phyloP scores from a whole-genome alignment of 116 monocot genomes.

The Posidonia oceanica region DNA sequence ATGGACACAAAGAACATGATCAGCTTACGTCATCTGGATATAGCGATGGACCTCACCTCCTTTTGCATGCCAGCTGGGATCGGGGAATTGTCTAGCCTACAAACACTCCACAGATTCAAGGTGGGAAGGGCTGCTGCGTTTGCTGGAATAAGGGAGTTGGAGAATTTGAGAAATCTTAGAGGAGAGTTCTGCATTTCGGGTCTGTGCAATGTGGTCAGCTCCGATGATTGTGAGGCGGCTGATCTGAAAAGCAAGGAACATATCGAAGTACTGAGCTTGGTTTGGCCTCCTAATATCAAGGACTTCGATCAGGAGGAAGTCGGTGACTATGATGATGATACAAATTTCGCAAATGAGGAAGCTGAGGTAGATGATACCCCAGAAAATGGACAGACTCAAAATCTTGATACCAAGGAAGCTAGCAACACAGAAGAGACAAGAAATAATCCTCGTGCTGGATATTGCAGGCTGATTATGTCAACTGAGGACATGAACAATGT shows the following conservation, averaged over 20 bases:
- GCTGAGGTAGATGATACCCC: background rate
- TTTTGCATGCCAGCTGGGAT: conserved; percentile 18
- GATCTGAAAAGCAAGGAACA: background rate
- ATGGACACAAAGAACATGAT: conserved; percentile 11
- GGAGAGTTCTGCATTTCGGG: background rate
- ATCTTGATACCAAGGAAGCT: no score
- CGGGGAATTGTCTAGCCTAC: conserved; percentile 11
- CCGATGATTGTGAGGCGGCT: background rate
- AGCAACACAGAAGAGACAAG: no score
- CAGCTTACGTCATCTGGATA: conserved; percentile 5
- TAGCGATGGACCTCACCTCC: background rate
- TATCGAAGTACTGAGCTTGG: background rate
- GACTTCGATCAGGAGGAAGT: background rate
- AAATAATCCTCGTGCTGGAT: no score
- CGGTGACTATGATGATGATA: background rate
- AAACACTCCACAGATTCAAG: background rate
- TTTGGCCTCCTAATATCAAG: background rate
- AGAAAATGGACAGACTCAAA: no score
- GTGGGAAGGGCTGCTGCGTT: background rate
- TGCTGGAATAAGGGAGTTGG: background rate
- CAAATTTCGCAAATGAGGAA: background rate
- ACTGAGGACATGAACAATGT: no score
- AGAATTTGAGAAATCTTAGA: background rate
- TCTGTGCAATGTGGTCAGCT: background rate
- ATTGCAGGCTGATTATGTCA: no score